Base-by-base conservation (phyloP, 2,329 filamentous ascomycete genomes). In the Sarocladium strictum region DNA sequence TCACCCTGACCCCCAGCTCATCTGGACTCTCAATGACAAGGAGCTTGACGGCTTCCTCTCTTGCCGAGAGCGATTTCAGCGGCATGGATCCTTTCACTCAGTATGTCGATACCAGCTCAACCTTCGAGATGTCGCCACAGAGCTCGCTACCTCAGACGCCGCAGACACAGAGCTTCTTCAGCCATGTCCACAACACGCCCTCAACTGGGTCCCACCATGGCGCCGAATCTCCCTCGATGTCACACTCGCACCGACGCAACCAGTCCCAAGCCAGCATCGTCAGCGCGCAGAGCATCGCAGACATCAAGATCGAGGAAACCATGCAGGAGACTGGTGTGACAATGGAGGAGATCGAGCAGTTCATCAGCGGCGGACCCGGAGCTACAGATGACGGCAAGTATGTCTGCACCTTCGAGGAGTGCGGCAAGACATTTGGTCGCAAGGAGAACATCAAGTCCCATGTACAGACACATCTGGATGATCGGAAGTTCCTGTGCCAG, bases 361-460 rank as follows among this genome's bases (percentile, higher is more conserved):
- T 79, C 69, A 93, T 93, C 61, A 77, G 80, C 50, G 87, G 86
- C 1, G 88, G 88, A 0, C 50, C 50, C 40, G 50, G 50, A 26
- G 87, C 90, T 62, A 75, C 83, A 2, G 67, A 70, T n/a, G 87
- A 91, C 61, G 85, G 86, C 62, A 91, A 90, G 70, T 94, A 87
- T 86, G 76, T 85, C 6, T 94, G 89, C 66, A 71, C 83, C n/a
- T 92, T 75, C 55, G 78, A 90, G 9, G 85, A 85, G 26, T 99
- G 94, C 70, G 82, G 85, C 62, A 96, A 96, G 70, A 83, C 85
- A 53, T 97, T 99, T 67, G 93, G 92, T n/a, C 84, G 94, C 62
- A 96, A 97, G 69, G 94, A 99, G 70, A 97, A 99, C 72, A 97
- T 97, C 76, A 96, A 96, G 69, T 96, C 92, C 1, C 94, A 99